phyloP scores from a whole-genome alignment of 2,329 filamentous ascomycete genomes.

The Pseudodiploospora longispora region DNA sequence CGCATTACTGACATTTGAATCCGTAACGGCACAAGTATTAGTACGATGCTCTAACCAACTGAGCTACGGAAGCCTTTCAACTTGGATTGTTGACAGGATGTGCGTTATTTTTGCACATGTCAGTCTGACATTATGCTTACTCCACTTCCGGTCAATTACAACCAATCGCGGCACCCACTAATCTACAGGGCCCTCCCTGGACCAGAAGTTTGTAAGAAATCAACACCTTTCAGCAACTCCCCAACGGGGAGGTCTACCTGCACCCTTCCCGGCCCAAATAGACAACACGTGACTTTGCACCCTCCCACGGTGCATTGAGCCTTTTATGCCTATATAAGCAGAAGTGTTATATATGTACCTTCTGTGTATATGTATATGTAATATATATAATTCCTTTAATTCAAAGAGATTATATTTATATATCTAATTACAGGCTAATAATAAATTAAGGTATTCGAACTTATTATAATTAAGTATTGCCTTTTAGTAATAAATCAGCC shows the following conservation, averaged over 20 bases:
- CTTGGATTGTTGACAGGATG: slow-evolving; percentile 1
- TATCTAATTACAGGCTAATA: too few relatives aligned
- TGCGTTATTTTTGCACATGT: not conserved
- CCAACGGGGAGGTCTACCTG: too few relatives aligned
- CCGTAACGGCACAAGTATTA: slow-evolving; percentile 13
- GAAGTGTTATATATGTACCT: too few relatives aligned
- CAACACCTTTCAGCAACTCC: not conserved
- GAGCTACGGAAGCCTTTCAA: slow-evolving; percentile 13
- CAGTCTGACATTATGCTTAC: not conserved
- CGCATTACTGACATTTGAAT: slow-evolving; percentile 17
- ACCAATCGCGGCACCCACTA: too few relatives aligned
- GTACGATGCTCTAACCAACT: not conserved
- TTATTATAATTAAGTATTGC: too few relatives aligned
- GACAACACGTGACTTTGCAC: too few relatives aligned
- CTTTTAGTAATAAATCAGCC: too few relatives aligned
- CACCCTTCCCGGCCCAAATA: too few relatives aligned
- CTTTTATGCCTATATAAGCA: not conserved
- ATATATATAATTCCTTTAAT: too few relatives aligned
- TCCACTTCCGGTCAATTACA: not conserved
- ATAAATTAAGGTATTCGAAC: too few relatives aligned
- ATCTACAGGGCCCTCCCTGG: not conserved
- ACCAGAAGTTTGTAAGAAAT: not conserved
- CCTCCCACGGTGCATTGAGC: slow-evolving; percentile 3
- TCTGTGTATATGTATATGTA: too few relatives aligned
- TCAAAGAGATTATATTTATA: too few relatives aligned